Conservation (phyloP, 2,329 filamentous ascomycete genomes). For the Paraconiothyrium brasiliense region DNA sequence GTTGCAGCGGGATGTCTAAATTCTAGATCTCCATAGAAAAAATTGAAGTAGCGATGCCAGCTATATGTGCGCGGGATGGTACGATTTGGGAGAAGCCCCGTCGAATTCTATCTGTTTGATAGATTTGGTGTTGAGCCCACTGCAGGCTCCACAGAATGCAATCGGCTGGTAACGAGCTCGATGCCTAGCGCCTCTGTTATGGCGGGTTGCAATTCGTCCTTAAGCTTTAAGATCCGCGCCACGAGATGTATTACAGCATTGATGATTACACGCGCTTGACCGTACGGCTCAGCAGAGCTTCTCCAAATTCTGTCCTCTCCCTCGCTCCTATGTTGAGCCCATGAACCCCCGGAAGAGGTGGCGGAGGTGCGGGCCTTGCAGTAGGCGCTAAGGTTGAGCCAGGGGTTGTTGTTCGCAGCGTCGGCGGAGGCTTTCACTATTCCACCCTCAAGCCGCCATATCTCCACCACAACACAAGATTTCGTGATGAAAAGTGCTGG, state of each 20-base stretch:
- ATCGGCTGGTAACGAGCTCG: background rate
- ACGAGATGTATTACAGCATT: background rate
- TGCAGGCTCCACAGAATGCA: background rate
- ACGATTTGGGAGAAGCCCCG: background rate
- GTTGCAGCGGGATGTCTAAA: background rate
- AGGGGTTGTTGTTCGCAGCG: conserved; percentile 3
- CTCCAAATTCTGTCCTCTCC: background rate
- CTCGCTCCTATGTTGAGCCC: background rate
- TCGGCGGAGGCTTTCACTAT: background rate
- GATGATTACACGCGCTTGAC: background rate
- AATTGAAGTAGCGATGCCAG: background rate
- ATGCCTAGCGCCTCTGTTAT: background rate
- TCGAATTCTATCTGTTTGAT: background rate
- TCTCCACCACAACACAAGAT: conserved; percentile 10
- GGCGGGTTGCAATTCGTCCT: background rate
- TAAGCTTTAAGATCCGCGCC: background rate
- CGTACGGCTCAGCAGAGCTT: background rate
- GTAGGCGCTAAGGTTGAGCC: background rate
- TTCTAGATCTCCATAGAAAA: background rate
- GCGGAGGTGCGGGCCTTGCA: background rate
- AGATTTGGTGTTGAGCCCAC: background rate
- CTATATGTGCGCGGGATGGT: background rate
- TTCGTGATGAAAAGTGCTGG: background rate
- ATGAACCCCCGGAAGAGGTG: background rate
- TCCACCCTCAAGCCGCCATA: background rate